Conservation (phyloP, 2,329 filamentous ascomycete genomes). For the Penicillium sp. region DNA sequence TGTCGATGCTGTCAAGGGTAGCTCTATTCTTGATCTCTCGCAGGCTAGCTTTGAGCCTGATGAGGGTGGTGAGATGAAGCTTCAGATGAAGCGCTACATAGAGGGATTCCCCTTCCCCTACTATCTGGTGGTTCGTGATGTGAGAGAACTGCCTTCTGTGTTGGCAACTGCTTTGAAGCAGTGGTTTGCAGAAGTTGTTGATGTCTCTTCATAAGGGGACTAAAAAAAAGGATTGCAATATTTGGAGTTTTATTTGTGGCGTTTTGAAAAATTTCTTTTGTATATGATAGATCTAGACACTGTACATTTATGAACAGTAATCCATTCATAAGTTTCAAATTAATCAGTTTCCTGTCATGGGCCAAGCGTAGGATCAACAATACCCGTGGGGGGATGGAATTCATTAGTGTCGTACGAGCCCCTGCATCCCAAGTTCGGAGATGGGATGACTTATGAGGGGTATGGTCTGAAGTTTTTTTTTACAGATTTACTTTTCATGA, state of each 20-base stretch:
- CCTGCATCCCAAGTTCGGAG: too few species aligned
- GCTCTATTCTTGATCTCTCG: slow-evolving; percentile 79
- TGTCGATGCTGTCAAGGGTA: slow-evolving; percentile 69
- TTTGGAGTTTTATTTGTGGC: slow-evolving; percentile 25
- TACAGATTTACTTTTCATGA: too few species aligned
- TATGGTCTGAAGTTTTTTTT: too few species aligned
- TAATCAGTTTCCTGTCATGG: too few species aligned
- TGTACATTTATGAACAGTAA: slow-evolving; percentile 7
- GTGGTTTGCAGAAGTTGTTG: slow-evolving; percentile 82
- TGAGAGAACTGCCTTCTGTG: slow-evolving; percentile 87
- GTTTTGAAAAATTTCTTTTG: slow-evolving; percentile 15
- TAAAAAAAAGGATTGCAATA: slow-evolving; percentile 22
- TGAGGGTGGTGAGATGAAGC: slow-evolving; percentile 63
- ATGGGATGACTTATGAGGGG: too few species aligned
- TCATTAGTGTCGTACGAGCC: too few species aligned
- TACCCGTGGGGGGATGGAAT: too few species aligned
- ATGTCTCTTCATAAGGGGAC: slow-evolving; percentile 40
- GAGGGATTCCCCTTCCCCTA: slow-evolving; percentile 97
- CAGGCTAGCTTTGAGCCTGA: slow-evolving; percentile 76
- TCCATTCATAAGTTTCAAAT: not conserved
- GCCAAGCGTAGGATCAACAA: too few species aligned
- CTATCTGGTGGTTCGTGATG: slow-evolving; percentile 91
- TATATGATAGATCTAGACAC: slow-evolving; percentile 20
- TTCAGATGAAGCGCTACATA: slow-evolving; percentile 87
- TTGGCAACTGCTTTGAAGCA: slow-evolving; percentile 86